Conservation (phyloP, 441 rosid species). For the Rhodomyrtus psidioides region DNA sequence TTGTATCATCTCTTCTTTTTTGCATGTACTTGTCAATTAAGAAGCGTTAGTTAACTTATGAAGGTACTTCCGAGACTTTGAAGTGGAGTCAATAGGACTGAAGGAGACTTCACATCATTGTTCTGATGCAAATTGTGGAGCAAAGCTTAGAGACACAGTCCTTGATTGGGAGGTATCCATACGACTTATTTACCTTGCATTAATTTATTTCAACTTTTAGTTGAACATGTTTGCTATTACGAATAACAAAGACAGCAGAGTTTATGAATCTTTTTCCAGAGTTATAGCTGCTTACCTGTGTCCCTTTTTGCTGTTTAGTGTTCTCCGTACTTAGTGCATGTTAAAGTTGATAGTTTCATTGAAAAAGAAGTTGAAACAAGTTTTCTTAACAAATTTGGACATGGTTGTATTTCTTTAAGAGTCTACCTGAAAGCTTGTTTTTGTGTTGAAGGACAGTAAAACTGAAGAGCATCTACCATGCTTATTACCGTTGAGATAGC, state of each 20-base stretch:
- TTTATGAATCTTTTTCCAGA: not conserved
- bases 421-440: not conserved
- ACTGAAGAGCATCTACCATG: not conserved
- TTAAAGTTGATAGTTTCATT: not conserved
- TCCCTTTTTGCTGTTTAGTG: not conserved
- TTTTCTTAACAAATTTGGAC: not conserved
- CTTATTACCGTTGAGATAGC: not conserved
- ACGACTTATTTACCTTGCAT: not conserved
- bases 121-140: slow-evolving; percentile 55
- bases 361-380: not conserved
- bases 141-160: slow-evolving; percentile 85
- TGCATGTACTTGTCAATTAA: not conserved
- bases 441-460: not conserved
- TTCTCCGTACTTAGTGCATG: not conserved
- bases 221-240: not conserved
- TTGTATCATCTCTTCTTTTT: not conserved
- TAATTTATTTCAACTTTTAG: not conserved
- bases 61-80: slow-evolving; percentile 92
- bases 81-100: slow-evolving; percentile 91
- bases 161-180: slow-evolving; percentile 95
- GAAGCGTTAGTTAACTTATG: slow-evolving; percentile 1
- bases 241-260: not conserved
- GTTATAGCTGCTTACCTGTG: not conserved
- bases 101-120: slow-evolving; percentile 88
- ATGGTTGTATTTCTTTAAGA: not conserved